Evolutionary conservation across 208 protist species (phyloP), one percentile per base, ranked within the genome.

Genomic region (Leishmania martiniquensis): DNA sequence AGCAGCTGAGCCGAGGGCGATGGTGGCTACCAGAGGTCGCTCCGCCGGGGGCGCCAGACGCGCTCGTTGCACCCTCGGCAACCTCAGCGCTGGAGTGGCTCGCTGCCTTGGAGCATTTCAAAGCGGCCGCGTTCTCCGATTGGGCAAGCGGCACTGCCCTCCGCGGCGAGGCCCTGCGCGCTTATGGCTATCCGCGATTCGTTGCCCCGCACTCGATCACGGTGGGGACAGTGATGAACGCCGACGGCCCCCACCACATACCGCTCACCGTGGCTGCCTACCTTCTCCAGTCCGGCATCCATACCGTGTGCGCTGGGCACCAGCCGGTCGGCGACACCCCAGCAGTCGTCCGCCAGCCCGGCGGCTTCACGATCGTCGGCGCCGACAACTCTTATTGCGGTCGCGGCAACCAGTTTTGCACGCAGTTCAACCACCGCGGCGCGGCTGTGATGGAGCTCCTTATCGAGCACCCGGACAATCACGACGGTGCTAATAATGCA

Each of bases 311-410:
- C 77, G 66, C 76, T 7, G 95, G 95, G 12, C 95, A 98, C 74
- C 88, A 95, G 74, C 95, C 95, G 10, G 47, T 82, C 25, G 95
- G 95, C 42, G 93, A 98, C 78, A 86, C 83, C 13, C 93, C 95
- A 1, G 82, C 85, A 1, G 76, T 97, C 65, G 87, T 97, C 37
- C 86, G 84, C 12, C 89, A 95, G 77, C 91, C 91, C 29, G 89
- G 87, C 49, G 87, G 88, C 47, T 82, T 97, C 47, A 32, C 84
- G n/a, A 85, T 90, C 66, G 67, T 96, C 39, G 82, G 78, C 15
- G 92, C 91, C 0, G 95, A 98, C 79, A 98, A 91, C 82, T 97
- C 93, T 2, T 96, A 96, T 83, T 95, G 87, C 76, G 88, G 87
- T 32, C 74, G 81, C 25, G 87, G 76, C 73, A 85, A 83, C 63